Evolutionary conservation across 2,329 filamentous ascomycete species (phyloP), one percentile per base, ranked within the genome.

Genomic region (Kalaharituber pfeilii): DNA sequence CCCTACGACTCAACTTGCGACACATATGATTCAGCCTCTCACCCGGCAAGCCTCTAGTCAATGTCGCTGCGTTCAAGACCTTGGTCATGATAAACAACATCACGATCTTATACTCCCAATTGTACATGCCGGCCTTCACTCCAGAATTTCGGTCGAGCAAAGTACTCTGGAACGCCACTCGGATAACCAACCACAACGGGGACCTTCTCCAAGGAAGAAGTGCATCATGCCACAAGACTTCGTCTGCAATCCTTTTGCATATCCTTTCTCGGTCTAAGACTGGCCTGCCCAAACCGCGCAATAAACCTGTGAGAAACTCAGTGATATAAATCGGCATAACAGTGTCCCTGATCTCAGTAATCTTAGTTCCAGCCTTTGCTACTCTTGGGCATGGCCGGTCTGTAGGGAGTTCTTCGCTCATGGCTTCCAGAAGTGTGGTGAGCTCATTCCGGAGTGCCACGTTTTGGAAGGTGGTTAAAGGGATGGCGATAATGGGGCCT

Each of bases 171-270:
- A 78, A 56, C 0, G 68, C 63, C 0, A 78, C 74, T 0, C 77
- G 73, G 2, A 80, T 53, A 0, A 79, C 66, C 0, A 80, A 66
- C 76, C 76, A 81, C 0, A 74, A 55, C 0, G 76, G 67, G 13
- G 75, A 78, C 47, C 72, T 64, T 11, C 71, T 66, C 76, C 76
- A 79, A 0, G 72, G 73, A 0, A 51, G 42, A 1, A 56, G 56
- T 13, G 56, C 54, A 53, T 64, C 49, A 2, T 59, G 55, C 67
- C 69, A 77, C 9, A 75, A 54, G 0, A 78, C 69, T 15, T 80
- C 76, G 36, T 80, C 75, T 1, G 74, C 71, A 0, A 73, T 75
- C 27, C 73, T 67, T 55, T 80, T 80, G 44, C 58, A 65, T 15
- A 79, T 67, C 0, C 67, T 64, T 5, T 51, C 15, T 39, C 47